Evolutionary conservation across 306 rosid species (phyloP).

Genomic region (Pyrus bretschneideri): DNA sequence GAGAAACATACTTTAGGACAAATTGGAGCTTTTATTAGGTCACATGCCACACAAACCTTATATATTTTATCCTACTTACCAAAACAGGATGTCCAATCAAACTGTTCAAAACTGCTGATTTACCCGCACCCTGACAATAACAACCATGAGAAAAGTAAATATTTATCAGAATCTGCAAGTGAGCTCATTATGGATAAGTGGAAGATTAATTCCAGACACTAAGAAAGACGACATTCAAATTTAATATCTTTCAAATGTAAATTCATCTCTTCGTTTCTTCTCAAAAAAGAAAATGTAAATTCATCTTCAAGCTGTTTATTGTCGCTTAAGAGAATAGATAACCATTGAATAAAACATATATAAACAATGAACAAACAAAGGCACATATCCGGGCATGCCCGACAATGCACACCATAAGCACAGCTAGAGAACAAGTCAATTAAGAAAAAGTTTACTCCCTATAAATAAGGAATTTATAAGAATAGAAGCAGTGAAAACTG

Average conservation of each 20-base stretch:
- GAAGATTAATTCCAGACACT: background rate
- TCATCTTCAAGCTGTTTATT: background rate
- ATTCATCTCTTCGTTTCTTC: background rate
- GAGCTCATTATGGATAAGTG: background rate
- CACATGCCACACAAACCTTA: background rate
- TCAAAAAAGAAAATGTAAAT: background rate
- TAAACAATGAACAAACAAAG: background rate
- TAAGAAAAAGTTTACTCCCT: background rate
- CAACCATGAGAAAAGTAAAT: constrained; percentile 1
- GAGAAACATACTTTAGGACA: constrained; percentile 2
- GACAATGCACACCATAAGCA: background rate
- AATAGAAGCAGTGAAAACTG: background rate
- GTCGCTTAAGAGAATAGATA: background rate
- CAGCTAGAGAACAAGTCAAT: background rate
- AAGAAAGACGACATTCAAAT: background rate
- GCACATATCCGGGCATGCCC: background rate
- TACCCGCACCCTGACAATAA: constrained; percentile 79
- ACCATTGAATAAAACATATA: background rate
- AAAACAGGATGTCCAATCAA: constrained; percentile 92
- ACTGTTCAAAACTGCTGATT: constrained; percentile 90
- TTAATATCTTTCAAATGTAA: background rate
- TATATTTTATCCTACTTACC: constrained; percentile 46
- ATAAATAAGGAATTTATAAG: background rate
- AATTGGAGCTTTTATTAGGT: background rate
- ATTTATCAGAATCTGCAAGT: background rate